A percentile compares a stretch with the other conserved stretches of the same genome.
Conservation (phyloP, 2,329 filamentous ascomycete genomes). For the Cladosporium colombiae region DNA sequence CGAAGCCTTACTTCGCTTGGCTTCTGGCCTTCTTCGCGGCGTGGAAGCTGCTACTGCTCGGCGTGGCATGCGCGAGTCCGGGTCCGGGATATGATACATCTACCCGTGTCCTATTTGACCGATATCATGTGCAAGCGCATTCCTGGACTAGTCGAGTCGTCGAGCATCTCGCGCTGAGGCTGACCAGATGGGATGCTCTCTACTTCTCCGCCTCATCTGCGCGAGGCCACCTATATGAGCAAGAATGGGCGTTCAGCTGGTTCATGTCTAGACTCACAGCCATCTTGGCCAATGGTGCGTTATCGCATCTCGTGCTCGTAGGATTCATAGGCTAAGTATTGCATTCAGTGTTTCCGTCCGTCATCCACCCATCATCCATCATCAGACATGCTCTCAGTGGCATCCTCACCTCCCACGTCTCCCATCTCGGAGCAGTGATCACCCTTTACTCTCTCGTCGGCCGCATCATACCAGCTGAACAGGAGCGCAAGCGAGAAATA, state of each 20-base stretch:
- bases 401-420: conserved; percentile 67
- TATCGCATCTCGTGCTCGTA: conserved; percentile 20
- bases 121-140: conserved; percentile 20
- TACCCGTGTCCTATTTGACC: conserved; percentile 54
- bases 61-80: conserved; percentile 59
- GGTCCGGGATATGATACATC: conserved; percentile 78
- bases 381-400: conserved; percentile 54
- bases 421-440: conserved; percentile 75
- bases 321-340: conserved; percentile 33
- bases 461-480: conserved; percentile 52
- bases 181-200: conserved; percentile 79
- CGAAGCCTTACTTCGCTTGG: conserved; percentile 18
- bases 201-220: conserved; percentile 68
- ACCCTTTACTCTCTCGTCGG: conserved; percentile 68
- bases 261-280: conserved; percentile 51
- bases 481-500: conserved; percentile 42
- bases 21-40: conserved; percentile 49
- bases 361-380: conserved; percentile 25
- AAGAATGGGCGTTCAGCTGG: conserved; percentile 82
- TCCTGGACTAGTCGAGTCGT: conserved; percentile 25
- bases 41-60: conserved; percentile 70
- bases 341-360: conserved; percentile 27
- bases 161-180: conserved; percentile 51
- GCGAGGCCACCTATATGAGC: conserved; percentile 71
- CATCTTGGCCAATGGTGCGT: conserved; percentile 46